Percentiles rank a stretch among this genome's conserved stretches.
Evolutionary conservation across 805 yeast genomes (phyloP).

Genomic region (Hanseniaspora valbyensis): DNA sequence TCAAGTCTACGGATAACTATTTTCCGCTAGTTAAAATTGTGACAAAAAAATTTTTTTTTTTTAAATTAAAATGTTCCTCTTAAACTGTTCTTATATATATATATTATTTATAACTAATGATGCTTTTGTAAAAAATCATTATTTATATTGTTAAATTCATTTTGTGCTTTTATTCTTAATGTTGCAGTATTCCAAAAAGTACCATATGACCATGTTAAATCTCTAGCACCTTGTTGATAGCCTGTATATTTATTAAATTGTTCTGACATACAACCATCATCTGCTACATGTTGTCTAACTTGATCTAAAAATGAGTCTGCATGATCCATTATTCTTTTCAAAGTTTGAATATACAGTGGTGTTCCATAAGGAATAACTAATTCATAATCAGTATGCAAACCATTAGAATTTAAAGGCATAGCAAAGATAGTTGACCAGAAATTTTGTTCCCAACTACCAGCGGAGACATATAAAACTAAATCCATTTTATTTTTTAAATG

Average conservation of each 20-base stretch:
- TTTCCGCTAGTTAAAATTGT: no score
- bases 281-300: slow-evolving; percentile 15
- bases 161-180: slow-evolving; percentile 38
- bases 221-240: slow-evolving; percentile 73
- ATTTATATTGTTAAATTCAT: neutral
- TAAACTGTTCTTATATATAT: neutral
- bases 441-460: neutral
- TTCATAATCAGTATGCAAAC: neutral
- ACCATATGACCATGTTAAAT: slow-evolving; percentile 86
- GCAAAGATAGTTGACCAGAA: slow-evolving; percentile 2
- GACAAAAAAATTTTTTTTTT: neutral
- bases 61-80: neutral
- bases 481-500: slow-evolving; percentile 11
- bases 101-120: no score
- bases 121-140: no score
- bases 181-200: slow-evolving; percentile 59
- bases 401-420: neutral
- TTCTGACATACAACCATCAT: slow-evolving; percentile 67
- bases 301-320: slow-evolving; percentile 40
- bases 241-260: slow-evolving; percentile 77
- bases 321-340: slow-evolving; percentile 39
- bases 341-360: slow-evolving; percentile 36
- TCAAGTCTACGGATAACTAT: no score
- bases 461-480: neutral
- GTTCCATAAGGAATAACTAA: slow-evolving; percentile 24